These are phyloP conservation scores for Suillus hirtellus DNA, from an alignment of 768 basidiomycete species.

Conservation along the genomic window DNA sequence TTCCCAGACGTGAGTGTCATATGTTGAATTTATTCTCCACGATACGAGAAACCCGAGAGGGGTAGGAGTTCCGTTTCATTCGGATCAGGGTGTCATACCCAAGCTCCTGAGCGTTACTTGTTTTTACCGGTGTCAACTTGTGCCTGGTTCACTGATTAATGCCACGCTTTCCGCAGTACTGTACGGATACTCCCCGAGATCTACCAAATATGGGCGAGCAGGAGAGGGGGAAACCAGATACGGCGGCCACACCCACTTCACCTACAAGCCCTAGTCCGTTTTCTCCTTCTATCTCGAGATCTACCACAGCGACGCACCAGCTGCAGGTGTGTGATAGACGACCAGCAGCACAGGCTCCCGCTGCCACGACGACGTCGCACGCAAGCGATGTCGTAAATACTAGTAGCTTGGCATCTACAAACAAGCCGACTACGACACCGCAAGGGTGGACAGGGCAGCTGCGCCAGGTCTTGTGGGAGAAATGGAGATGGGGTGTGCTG, in stretches of 20 bases:
- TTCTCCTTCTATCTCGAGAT: slow-evolving; percentile 17
- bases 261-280: slow-evolving; percentile 19
- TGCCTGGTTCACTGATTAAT: slow-evolving; percentile 21
- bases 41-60: slow-evolving; percentile 21
- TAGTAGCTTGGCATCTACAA: slow-evolving; percentile 22
- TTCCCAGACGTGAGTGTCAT: slow-evolving; percentile 78
- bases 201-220: slow-evolving; percentile 93
- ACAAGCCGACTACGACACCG: slow-evolving; percentile 31
- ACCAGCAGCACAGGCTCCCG: slow-evolving; percentile 19
- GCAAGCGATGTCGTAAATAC: slow-evolving; percentile 9
- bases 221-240: slow-evolving; percentile 57
- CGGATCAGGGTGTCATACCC: slow-evolving; percentile 4
- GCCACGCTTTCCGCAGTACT: slow-evolving; percentile 54
- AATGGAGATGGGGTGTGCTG: slow-evolving; percentile 82
- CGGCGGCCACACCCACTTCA: slow-evolving; percentile 25
- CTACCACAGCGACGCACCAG: slow-evolving; percentile 23
- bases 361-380: slow-evolving; percentile 20
- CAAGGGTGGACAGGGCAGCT: slow-evolving; percentile 61
- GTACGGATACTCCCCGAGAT: slow-evolving; percentile 61
- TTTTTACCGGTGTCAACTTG: slow-evolving; percentile 18
- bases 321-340: slow-evolving; percentile 24
- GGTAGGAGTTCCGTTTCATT: slow-evolving; percentile 24
- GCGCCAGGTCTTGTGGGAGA: slow-evolving; percentile 74
- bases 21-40: slow-evolving; percentile 11
- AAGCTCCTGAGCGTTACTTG: slow-evolving; percentile 21